Conservation (phyloP, 2,329 filamentous ascomycete species). For the Fusarium devonianum region DNA sequence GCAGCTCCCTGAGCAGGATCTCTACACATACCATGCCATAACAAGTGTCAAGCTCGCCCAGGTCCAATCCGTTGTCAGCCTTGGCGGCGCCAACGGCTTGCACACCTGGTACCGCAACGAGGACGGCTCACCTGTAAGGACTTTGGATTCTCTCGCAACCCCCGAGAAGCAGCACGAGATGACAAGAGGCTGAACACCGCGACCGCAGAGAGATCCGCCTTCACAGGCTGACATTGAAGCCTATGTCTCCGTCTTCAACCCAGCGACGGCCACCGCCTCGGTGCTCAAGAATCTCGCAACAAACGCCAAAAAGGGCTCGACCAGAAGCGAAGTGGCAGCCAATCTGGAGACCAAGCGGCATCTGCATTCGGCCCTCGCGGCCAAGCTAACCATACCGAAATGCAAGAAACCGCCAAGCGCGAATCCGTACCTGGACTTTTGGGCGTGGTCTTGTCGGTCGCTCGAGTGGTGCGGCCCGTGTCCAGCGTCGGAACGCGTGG, state of each 20-base stretch:
- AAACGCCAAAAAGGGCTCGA: conserved; percentile 69
- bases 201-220: conserved; percentile 54
- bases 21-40: conserved; percentile 61
- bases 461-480: conserved; percentile 72
- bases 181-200: conserved; percentile 21
- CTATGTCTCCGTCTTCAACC: conserved; percentile 72
- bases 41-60: conserved; percentile 57
- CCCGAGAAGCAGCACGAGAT: background rate
- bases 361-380: conserved; percentile 53
- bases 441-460: conserved; percentile 68
- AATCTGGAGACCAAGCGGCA: conserved; percentile 63
- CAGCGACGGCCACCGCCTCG: conserved; percentile 65
- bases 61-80: conserved; percentile 55
- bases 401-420: conserved; percentile 52
- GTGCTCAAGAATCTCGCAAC: conserved; percentile 68
- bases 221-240: conserved; percentile 66
- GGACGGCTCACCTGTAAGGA: conserved; percentile 46
- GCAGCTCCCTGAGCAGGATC: conserved; percentile 52
- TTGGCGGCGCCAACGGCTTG: conserved; percentile 55
- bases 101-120: conserved; percentile 58
- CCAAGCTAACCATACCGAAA: conserved; percentile 54
- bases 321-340: conserved; percentile 62
- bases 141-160: conserved; percentile 1
- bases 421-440: conserved; percentile 75
- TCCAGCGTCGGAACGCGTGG: conserved; percentile 57